Conservation (phyloP, 176 grass and related monocot genomes). For the Rhynchospora tenuis region DNA sequence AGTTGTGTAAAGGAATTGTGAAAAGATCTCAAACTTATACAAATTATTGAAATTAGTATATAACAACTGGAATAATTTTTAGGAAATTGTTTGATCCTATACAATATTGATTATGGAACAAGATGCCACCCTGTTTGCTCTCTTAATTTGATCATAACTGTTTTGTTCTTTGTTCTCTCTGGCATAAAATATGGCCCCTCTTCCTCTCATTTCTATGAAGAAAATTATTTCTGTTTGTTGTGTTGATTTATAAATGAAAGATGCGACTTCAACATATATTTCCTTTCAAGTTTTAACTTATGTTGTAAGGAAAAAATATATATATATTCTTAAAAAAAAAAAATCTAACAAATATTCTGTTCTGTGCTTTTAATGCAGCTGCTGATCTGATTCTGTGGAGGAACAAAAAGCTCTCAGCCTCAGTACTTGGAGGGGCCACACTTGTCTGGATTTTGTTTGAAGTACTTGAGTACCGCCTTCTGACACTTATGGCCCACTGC, state of each 20-base stretch:
- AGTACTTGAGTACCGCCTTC: slow-evolving; percentile 75
- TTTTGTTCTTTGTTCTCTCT: background rate
- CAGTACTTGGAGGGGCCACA: slow-evolving; percentile 50
- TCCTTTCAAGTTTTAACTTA: background rate
- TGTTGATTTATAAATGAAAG: background rate
- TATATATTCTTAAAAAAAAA: background rate
- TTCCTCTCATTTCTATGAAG: background rate
- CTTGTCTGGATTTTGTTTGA: slow-evolving; percentile 85
- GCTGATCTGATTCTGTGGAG: slow-evolving; percentile 96
- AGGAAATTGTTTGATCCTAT: no score
- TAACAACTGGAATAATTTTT: background rate
- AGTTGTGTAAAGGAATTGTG: background rate
- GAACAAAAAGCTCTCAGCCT: slow-evolving; percentile 78
- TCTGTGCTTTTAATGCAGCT: slow-evolving; percentile 37
- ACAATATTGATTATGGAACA: background rate
- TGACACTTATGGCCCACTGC: slow-evolving; percentile 52
- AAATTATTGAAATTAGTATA: background rate
- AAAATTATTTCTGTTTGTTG: background rate
- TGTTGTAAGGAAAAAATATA: background rate
- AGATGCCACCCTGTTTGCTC: background rate
- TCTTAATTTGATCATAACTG: background rate
- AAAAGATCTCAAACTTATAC: background rate
- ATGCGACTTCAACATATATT: background rate
- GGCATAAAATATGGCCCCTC: background rate
- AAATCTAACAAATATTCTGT: background rate